Percentiles rank a stretch among this genome's conserved stretches.
These are phyloP conservation scores for Phytophthora podocarpi DNA, from an alignment of 352 stramenopile genomes.

Conservation along the genomic window DNA sequence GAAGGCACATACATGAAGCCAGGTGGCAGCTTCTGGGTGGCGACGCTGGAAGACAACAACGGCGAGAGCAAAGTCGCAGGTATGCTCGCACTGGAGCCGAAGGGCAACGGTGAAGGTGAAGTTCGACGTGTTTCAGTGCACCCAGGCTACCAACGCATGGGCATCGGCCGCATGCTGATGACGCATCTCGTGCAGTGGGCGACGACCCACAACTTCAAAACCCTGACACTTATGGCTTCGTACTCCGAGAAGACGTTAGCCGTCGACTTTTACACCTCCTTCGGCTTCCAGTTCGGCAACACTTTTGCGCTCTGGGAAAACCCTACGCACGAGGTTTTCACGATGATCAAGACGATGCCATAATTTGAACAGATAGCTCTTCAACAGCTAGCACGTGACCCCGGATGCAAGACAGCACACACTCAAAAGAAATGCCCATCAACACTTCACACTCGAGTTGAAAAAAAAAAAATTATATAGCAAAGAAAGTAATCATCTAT, in stretches of 20 bases:
- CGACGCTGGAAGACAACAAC: slow-evolving; percentile 24
- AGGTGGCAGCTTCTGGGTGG: slow-evolving; percentile 57
- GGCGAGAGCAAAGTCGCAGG: slow-evolving; percentile 24
- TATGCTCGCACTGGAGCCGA: slow-evolving; percentile 36
- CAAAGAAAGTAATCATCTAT: slow-evolving; percentile 36
- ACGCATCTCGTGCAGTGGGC: slow-evolving; percentile 29
- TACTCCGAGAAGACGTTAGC: slow-evolving; percentile 10
- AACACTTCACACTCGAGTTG: not conserved
- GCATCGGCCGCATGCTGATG: slow-evolving; percentile 35
- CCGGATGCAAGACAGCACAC: not conserved
- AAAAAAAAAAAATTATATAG: slow-evolving; percentile 31
- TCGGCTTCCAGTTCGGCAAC: slow-evolving; percentile 33
- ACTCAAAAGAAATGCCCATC: not conserved
- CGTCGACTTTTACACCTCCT: slow-evolving; percentile 40
- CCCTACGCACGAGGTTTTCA: slow-evolving; percentile 34
- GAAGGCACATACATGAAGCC: slow-evolving; percentile 38
- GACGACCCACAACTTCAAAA: slow-evolving; percentile 22
- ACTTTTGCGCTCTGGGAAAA: slow-evolving; percentile 37
- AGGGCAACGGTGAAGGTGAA: slow-evolving; percentile 19
- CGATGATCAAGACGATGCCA: slow-evolving; percentile 33
- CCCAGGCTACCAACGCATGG: slow-evolving; percentile 24
- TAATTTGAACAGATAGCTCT: too few relatives aligned
- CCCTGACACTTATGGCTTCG: slow-evolving; percentile 19
- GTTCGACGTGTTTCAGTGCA: slow-evolving; percentile 40
- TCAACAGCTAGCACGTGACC: too few relatives aligned